Base-by-base conservation (phyloP, 148 eudicot genomes). In the Chenopodium album region DNA sequence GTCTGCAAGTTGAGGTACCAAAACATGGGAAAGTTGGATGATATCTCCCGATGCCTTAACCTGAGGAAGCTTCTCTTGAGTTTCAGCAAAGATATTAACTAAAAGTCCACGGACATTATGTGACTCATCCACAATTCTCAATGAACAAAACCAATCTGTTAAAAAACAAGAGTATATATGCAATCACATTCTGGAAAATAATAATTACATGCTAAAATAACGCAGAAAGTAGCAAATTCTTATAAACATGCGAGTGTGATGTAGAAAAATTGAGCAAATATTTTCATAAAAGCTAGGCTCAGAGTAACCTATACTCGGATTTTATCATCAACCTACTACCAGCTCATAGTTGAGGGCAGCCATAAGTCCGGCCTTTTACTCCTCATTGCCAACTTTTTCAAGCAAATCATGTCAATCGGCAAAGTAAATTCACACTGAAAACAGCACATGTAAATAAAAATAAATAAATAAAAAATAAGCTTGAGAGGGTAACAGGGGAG, bases 121-220 rank as follows among this genome's bases (percentile, higher is more conserved):
- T 31, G 99, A 87, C 52, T 89, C 94, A 82, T 95, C 99, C 70
- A 93, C 88, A 41, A 95, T 86, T 79, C 80, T 89, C 41, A 94
- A 9, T 23, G 88, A 65, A 83, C 92, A 87, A 83, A 87, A 92
- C 82, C 83, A 90, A 91, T 95, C 98, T 95, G 90, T 87, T 47
- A n/a, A 84, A 26, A 59, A 67, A 68, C 50, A 65, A 60, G 41
- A 77, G 17, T 4, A 68, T 9, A 67, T 22, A 52, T 41, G 63
- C 41, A 84, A 76, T 74, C 71, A 66, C 76, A 46, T 41, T 64
- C 9, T 59, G 32, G 46, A 67, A 59, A 29, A 77, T 52, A 29
- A 60, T 17, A 13, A 23, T 17, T 19, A 75, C 2, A 50, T 23
- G 74, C 68, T 46, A 19, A 50, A 2, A n/a, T 31, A 41, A 20